Conservation (phyloP, 1,284 basidiomycete genomes). For the Erythrobasidium hasegawianum region DNA sequence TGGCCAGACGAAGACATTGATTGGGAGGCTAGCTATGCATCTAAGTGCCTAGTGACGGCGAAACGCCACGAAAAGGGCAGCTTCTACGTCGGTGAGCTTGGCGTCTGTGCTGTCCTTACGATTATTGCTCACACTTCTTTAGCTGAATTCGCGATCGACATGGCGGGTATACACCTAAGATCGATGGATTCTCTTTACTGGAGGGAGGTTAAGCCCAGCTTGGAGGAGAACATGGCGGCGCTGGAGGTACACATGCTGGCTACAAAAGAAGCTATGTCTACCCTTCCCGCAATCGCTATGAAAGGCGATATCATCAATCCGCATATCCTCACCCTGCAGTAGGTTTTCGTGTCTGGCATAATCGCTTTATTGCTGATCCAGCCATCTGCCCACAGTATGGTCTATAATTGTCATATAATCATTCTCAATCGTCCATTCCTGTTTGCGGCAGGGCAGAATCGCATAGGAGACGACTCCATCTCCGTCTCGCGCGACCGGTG, state of each 20-base stretch:
- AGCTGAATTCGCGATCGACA: slow-evolving; percentile 18
- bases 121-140: background rate
- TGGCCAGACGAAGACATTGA: slow-evolving; percentile 25
- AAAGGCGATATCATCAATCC: slow-evolving; percentile 7
- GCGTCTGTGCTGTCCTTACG: too few species aligned
- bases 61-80: too few species aligned
- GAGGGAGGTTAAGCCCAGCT: slow-evolving; percentile 9
- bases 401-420: slow-evolving; percentile 31
- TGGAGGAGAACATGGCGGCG: slow-evolving; percentile 5
- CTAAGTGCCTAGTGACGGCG: too few species aligned
- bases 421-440: slow-evolving; percentile 30
- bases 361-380: background rate
- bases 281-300: background rate
- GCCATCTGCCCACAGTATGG: slow-evolving; percentile 4
- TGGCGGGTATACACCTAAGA: slow-evolving; percentile 29
- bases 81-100: slow-evolving; percentile 8
- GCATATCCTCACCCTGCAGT: slow-evolving; percentile 18
- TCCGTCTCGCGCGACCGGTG: slow-evolving; percentile 14
- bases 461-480: background rate
- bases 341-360: too few species aligned
- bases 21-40: background rate
- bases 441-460: background rate
- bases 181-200: slow-evolving; percentile 25
- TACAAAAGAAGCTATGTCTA: slow-evolving; percentile 19
- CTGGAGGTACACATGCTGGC: slow-evolving; percentile 17